phyloP scores from a whole-genome alignment of 2,329 filamentous ascomycete genomes.

The Cladophialophora bantiana region DNA sequence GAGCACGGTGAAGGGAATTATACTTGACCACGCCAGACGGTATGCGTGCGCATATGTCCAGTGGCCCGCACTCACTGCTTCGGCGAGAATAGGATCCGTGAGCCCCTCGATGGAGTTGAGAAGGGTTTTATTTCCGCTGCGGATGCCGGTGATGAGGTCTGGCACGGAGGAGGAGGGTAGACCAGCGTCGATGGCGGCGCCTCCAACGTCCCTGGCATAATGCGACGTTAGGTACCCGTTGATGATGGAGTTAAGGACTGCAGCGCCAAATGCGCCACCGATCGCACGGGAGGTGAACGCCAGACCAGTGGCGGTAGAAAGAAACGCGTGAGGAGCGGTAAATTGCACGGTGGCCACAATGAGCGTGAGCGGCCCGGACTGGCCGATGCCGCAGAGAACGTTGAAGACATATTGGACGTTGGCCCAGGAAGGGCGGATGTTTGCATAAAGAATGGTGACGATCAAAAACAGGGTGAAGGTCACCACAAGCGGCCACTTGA shows the following conservation, averaged over 20 bases:
- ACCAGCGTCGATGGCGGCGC: constrained; percentile 53
- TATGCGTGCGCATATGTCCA: too few species aligned
- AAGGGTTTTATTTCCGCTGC: too few species aligned
- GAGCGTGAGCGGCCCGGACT: constrained; percentile 59
- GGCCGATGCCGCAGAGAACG: constrained; percentile 58
- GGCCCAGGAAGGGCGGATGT: constrained; percentile 55
- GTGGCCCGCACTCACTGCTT: too few species aligned
- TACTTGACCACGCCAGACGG: too few species aligned
- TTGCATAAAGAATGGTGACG: constrained; percentile 56
- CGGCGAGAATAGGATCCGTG: too few species aligned
- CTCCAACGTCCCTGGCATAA: constrained; percentile 47
- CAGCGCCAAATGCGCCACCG: constrained; percentile 61
- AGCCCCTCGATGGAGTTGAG: too few species aligned
- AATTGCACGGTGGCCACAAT: constrained; percentile 62
- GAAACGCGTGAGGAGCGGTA: constrained; percentile 60
- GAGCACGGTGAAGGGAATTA: too few species aligned
- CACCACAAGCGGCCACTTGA: constrained; percentile 56
- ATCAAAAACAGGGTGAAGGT: constrained; percentile 57
- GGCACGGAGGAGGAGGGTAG: constrained; percentile 50
- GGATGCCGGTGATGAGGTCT: constrained; percentile 43
- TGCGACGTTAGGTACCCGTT: constrained; percentile 57
- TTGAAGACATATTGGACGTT: constrained; percentile 57
- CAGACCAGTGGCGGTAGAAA: constrained; percentile 61
- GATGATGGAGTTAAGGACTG: constrained; percentile 60
- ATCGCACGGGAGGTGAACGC: constrained; percentile 62